A percentile compares a stretch with the other conserved stretches of the same genome.
These are phyloP conservation scores for Bjerkandera adusta DNA, from an alignment of 1,284 basidiomycete species.

Conservation along the genomic window DNA sequence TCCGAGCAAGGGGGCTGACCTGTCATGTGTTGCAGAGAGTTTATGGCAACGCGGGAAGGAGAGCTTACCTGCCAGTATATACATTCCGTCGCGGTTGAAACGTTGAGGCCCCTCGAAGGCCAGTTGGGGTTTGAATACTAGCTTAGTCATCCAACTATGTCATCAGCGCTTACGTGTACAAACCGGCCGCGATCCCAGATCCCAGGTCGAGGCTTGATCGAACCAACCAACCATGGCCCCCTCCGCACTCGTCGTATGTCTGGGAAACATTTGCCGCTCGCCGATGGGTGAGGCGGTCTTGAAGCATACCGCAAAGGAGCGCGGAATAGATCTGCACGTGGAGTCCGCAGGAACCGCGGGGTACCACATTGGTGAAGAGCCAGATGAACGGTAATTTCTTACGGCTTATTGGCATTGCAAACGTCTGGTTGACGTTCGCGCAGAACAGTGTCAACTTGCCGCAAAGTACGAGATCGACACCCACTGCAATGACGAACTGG, in stretches of 20 bases:
- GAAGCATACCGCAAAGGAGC: constrained; percentile 54
- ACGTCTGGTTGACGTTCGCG: background rate
- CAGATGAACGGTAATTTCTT: constrained; percentile 60
- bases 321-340: constrained; percentile 60
- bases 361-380: constrained; percentile 71
- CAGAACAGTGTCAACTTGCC: constrained; percentile 61
- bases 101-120: too few species aligned
- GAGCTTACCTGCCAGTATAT: too few species aligned
- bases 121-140: too few species aligned
- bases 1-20: too few species aligned
- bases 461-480: constrained; percentile 42
- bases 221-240: constrained; percentile 23
- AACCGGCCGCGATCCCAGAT: too few species aligned
- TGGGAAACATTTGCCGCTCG: constrained; percentile 78
- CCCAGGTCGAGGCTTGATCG: too few species aligned
- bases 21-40: too few species aligned
- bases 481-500: too few species aligned
- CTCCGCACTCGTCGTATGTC: constrained; percentile 68
- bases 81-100: too few species aligned
- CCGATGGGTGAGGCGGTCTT: constrained; percentile 82
- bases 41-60: too few species aligned
- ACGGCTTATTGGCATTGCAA: background rate
- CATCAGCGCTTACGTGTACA: too few species aligned
- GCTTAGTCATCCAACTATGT: too few species aligned
- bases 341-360: constrained; percentile 74